Conservation (phyloP, 345 rosid species). For the Microthlaspi erraticum region DNA sequence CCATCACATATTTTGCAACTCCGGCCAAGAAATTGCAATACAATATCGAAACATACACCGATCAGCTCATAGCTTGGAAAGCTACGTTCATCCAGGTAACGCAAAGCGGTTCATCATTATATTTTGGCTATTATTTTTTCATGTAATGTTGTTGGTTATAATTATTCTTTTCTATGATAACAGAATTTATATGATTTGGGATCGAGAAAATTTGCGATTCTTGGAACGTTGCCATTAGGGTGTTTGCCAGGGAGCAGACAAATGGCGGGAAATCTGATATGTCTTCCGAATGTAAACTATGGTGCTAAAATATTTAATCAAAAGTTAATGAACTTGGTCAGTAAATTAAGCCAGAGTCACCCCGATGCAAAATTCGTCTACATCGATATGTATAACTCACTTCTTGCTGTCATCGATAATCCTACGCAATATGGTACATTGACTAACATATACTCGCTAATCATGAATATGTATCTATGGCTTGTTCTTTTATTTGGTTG, state of each 20-base stretch:
- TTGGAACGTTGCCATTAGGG: constrained; percentile 40
- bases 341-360: not conserved
- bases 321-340: constrained; percentile 29
- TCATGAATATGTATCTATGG: not conserved
- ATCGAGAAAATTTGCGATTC: constrained; percentile 36
- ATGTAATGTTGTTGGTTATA: not conserved
- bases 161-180: not conserved
- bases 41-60: constrained; percentile 51
- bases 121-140: not conserved
- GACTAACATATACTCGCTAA: not conserved
- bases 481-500: not conserved
- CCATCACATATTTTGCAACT: constrained; percentile 48
- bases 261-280: not conserved
- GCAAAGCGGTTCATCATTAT: not conserved
- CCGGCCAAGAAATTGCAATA: constrained; percentile 32
- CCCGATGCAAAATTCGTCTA: constrained; percentile 26
- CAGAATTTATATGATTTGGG: constrained; percentile 38
- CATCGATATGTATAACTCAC: constrained; percentile 32
- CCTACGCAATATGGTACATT: constrained; percentile 30
- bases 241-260: constrained; percentile 41
- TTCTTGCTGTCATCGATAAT: constrained; percentile 23
- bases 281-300: constrained; percentile 20
- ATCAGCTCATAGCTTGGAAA: constrained; percentile 43
- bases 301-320: constrained; percentile 33
- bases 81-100: constrained; percentile 50